Evolutionary conservation across 2,329 filamentous ascomycete genomes (phyloP), one percentile per base, ranked within the genome.

Genomic region (Sporothrix brasiliensis): DNA sequence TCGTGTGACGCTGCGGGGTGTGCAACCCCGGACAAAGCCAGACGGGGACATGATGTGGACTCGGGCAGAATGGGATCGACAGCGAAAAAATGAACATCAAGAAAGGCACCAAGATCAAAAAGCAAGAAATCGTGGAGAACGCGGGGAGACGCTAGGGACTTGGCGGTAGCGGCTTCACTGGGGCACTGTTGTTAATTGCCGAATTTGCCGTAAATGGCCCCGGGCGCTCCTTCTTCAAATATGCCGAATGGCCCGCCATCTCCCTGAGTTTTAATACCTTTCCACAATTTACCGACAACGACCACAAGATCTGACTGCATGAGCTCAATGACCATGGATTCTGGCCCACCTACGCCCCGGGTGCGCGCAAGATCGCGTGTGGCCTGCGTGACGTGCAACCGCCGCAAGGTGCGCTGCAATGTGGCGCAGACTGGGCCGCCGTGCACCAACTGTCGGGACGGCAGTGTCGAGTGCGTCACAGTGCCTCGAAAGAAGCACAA

Each of bases 381-480:
- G 56, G 60, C 56, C 68, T 47, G 58, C 58, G 3, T 54, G 58
- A n/a, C 58, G 49, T 65, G 68, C 34, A 30, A 52, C 50, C 56
- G 60, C 19, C 68, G 68, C 30, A 69, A 69, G 49, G 68, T 69
- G 21, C 58, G 58, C 58, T 69, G 68, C 68, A 60, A 56, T 30
- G 68, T 69, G 4, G 58, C 68, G 49, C 58, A 69, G 13, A 60
- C 47, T 3, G 68, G 68, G 21, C 56, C 50, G 49, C 68, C 68
- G 13, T 69, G 68, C 34, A 63, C 68, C 30, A 69, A 69, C n/a
- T 69, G 68, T 13, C 58, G 58, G 13, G 47, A 39, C 4, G 68
- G 54, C 13, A 58, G 21, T 5, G 21, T 16, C 34, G 49, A 24
- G 14, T 69, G 68, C 14, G 19, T 60, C 5, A 52, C 61, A 4